Conservation (phyloP, 2,329 filamentous ascomycete genomes). For the Dendryphion nanum region DNA sequence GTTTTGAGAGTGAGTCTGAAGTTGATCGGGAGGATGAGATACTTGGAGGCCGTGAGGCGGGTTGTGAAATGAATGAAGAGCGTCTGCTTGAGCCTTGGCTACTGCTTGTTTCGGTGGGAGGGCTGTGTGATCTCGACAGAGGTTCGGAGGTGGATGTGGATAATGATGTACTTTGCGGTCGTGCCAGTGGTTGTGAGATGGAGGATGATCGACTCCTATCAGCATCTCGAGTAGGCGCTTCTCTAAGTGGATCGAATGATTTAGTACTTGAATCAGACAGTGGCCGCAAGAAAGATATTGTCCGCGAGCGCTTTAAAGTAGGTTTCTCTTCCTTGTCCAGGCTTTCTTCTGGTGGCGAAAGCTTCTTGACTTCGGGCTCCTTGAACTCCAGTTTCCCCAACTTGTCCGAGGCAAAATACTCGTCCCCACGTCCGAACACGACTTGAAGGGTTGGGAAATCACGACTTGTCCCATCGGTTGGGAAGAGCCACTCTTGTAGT, state of each 20-base stretch:
- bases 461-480: constrained; percentile 24
- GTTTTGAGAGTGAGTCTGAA: constrained; percentile 6
- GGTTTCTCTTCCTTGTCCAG: constrained; percentile 16
- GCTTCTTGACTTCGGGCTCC: constrained; percentile 25
- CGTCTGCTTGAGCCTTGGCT: not conserved
- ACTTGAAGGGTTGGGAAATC: constrained; percentile 38
- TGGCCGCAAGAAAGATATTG: constrained; percentile 29
- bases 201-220: not conserved
- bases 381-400: constrained; percentile 38
- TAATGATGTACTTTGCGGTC: not conserved
- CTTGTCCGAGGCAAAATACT: constrained; percentile 42
- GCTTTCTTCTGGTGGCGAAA: constrained; percentile 3
- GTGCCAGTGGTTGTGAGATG: constrained; percentile 1
- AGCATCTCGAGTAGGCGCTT: constrained; percentile 7
- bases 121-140: not conserved
- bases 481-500: constrained; percentile 37
- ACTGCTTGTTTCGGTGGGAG: not conserved
- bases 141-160: constrained; percentile 17
- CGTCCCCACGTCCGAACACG: constrained; percentile 39
- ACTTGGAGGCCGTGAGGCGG: constrained; percentile 9
- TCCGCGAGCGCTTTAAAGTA: constrained; percentile 23
- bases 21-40: constrained; percentile 4
- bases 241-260: constrained; percentile 8
- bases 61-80: constrained; percentile 12
- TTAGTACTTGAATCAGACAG: constrained; percentile 19